Percentiles rank a stretch among this genome's conserved stretches.
Conservation (phyloP, 305 asterid species). For the Striga hermonthica region DNA sequence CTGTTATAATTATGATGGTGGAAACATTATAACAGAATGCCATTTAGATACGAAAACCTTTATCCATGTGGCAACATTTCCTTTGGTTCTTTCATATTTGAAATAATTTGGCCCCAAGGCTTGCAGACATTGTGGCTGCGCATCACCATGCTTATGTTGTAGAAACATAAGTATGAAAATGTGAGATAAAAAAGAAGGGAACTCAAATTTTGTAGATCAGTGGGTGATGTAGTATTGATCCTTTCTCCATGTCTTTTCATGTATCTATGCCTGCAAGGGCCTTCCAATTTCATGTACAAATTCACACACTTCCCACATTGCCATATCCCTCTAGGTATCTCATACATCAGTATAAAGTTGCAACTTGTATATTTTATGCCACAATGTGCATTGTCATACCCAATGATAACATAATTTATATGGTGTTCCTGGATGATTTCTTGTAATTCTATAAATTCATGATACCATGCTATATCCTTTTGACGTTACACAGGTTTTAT, state of each 20-base stretch:
- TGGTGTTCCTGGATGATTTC: constrained; percentile 16
- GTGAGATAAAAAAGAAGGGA: constrained; percentile 1
- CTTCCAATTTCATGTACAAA: constrained; percentile 21
- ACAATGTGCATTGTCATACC: constrained; percentile 13
- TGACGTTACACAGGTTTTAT: constrained; percentile 55
- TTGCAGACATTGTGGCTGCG: neutral
- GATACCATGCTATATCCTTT: constrained; percentile 18
- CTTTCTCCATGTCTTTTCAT: constrained; percentile 18
- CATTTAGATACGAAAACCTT: constrained; percentile 22
- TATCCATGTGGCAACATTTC: constrained; percentile 26
- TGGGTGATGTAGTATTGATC: constrained; percentile 4
- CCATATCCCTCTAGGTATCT: constrained; percentile 9
- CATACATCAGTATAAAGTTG: constrained; percentile 10
- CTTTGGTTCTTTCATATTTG: constrained; percentile 7
- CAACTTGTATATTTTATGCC: constrained; percentile 8
- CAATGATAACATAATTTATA: constrained; percentile 19
- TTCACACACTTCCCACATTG: constrained; percentile 18
- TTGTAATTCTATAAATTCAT: constrained; percentile 20
- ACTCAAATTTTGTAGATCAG: constrained; percentile 24
- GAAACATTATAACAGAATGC: constrained; percentile 15
- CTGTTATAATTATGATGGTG: constrained; percentile 22
- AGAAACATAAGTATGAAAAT: neutral
- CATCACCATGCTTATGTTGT: constrained; percentile 1
- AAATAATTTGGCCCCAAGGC: constrained; percentile 16
- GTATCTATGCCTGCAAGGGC: constrained; percentile 14